Conservation (phyloP, 2,329 filamentous ascomycete species). For the Bipolaris gigantea region DNA sequence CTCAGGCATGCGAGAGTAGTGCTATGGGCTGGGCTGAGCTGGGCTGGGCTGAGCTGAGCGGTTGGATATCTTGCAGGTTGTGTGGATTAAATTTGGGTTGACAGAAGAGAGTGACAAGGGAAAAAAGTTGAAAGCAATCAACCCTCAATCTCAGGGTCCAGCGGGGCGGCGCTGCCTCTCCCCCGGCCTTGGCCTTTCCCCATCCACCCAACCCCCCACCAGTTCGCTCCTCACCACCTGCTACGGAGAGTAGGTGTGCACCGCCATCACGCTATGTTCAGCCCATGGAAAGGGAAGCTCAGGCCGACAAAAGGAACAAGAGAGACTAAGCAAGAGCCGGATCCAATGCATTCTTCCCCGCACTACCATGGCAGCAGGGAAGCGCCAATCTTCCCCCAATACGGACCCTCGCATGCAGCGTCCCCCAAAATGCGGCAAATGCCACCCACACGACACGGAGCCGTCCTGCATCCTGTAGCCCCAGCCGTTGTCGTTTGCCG, state of each 20-base stretch:
- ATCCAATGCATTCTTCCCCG: slow-evolving; percentile 1
- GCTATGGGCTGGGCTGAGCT: slow-evolving; percentile 2
- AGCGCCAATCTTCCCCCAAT: slow-evolving; percentile 8
- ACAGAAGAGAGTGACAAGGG: not conserved
- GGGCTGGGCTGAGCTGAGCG: slow-evolving; percentile 1
- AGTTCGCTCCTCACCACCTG: slow-evolving; percentile 3
- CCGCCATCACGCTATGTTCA: not conserved
- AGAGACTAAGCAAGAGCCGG: not conserved
- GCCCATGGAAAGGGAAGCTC: not conserved
- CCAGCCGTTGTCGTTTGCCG: slow-evolving; percentile 17
- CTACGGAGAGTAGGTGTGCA: not conserved
- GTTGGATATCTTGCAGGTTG: too few species aligned
- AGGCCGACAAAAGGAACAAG: not conserved
- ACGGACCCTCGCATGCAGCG: slow-evolving; percentile 18
- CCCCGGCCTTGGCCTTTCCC: slow-evolving; percentile 5
- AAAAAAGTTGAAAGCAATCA: not conserved
- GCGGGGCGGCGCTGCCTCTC: slow-evolving; percentile 15
- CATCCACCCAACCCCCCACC: not conserved
- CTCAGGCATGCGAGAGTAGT: not conserved
- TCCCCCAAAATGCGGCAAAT: slow-evolving; percentile 6
- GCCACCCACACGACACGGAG: slow-evolving; percentile 6
- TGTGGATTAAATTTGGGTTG: too few species aligned
- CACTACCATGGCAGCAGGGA: not conserved
- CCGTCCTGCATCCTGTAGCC: not conserved
- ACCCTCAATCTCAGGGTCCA: slow-evolving; percentile 16